A percentile compares a stretch with the other conserved stretches of the same genome.
phyloP scores from a whole-genome alignment of 1,284 basidiomycete genomes.

The Ustilago curta region DNA sequence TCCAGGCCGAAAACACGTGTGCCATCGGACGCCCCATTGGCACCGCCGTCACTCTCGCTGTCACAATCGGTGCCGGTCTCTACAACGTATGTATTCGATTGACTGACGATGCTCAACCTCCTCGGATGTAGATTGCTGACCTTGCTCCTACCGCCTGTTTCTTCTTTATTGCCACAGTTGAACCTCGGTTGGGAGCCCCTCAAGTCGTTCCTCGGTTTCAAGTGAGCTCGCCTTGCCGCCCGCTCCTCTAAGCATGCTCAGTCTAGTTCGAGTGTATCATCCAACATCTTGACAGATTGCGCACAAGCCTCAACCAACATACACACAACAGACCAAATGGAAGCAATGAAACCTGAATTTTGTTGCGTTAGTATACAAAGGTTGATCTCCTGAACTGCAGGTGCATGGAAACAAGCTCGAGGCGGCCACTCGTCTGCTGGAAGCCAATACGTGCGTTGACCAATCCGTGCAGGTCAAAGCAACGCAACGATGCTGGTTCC shows the following conservation, averaged over 20 bases:
- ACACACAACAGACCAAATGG: neutral
- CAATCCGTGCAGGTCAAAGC: neutral
- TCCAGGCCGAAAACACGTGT: conserved; percentile 31
- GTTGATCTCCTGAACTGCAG: neutral
- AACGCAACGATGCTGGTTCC: neutral
- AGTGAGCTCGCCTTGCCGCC: conserved; percentile 38
- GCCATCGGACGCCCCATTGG: conserved; percentile 54
- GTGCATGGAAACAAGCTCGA: neutral
- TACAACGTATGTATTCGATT: conserved; percentile 63
- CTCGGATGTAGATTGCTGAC: neutral
- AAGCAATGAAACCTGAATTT: conserved; percentile 7
- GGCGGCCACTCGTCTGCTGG: neutral
- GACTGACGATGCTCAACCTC: neutral
- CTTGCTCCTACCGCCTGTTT: neutral
- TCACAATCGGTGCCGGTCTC: conserved; percentile 59
- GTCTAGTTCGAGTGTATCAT: neutral
- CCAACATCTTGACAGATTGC: neutral
- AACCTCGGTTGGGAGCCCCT: conserved; percentile 68
- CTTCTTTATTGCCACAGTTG: conserved; percentile 39
- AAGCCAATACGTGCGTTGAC: neutral
- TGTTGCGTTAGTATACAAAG: conserved; percentile 20
- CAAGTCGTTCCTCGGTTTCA: conserved; percentile 67
- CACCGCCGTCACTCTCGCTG: conserved; percentile 48
- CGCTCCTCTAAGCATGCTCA: conserved; percentile 2
- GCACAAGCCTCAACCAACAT: neutral